phyloP scores from a whole-genome alignment of 2,329 filamentous ascomycete genomes.

The Shiraia bambusicola region DNA sequence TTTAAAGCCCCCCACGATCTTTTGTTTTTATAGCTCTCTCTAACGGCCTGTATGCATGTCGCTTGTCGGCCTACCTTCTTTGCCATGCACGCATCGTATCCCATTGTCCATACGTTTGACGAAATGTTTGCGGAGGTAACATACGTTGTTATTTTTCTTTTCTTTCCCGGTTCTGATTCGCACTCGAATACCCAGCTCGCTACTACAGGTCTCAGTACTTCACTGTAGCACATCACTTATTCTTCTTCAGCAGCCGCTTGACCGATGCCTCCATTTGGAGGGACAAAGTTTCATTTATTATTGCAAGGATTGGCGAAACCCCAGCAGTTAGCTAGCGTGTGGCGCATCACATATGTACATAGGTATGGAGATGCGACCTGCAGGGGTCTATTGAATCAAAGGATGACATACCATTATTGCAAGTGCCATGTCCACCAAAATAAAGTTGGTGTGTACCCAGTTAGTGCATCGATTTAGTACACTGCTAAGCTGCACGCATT shows the following conservation, averaged over 20 bases:
- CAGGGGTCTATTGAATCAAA: slow-evolving; percentile 24
- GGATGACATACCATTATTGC: slow-evolving; percentile 19
- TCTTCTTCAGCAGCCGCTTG: slow-evolving; percentile 12
- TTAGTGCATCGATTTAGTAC: too few relatives aligned
- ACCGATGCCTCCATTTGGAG: slow-evolving; percentile 15
- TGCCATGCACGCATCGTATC: slow-evolving; percentile 8
- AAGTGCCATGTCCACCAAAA: slow-evolving; percentile 5
- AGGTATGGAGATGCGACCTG: slow-evolving; percentile 24
- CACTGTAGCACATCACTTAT: slow-evolving; percentile 6
- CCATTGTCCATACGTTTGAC: slow-evolving; percentile 11
- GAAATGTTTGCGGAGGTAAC: slow-evolving; percentile 5
- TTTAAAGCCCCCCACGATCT: slow-evolving; percentile 15
- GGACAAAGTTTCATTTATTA: slow-evolving; percentile 34
- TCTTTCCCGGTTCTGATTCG: slow-evolving; percentile 17
- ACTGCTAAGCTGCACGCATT: too few relatives aligned
- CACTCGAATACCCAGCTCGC: slow-evolving; percentile 33
- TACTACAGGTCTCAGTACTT: slow-evolving; percentile 18
- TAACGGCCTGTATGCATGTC: slow-evolving; percentile 30
- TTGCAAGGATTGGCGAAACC: slow-evolving; percentile 14
- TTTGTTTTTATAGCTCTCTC: slow-evolving; percentile 22
- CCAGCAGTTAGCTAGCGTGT: slow-evolving; percentile 22
- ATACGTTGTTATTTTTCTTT: slow-evolving; percentile 7
- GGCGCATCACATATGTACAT: slow-evolving; percentile 27
- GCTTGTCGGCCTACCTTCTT: slow-evolving; percentile 17
- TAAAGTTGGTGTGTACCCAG: slow-evolving; percentile 15